Conservation (phyloP, 179 eudicot species). For the Spergularia azorica region DNA sequence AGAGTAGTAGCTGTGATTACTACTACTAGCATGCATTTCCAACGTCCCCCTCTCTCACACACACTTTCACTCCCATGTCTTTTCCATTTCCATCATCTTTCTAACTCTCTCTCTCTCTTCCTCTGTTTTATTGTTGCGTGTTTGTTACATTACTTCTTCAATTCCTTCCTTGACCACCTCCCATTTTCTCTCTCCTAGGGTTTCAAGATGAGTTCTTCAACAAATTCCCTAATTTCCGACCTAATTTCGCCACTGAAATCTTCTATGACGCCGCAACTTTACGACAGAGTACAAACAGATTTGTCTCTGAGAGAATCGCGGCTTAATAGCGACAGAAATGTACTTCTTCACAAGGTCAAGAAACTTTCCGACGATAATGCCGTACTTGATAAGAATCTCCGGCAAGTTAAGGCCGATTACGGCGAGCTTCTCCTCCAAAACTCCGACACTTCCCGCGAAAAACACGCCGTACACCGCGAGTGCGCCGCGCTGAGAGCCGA, state of each 20-base stretch:
- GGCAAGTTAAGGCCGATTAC: background rate
- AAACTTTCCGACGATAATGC: background rate
- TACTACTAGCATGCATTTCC: too few species aligned
- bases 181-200: too few species aligned
- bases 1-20: too few species aligned
- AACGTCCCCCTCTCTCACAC: too few species aligned
- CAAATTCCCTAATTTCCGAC: background rate
- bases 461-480: conserved; percentile 9
- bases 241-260: background rate
- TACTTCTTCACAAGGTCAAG: background rate
- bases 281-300: background rate
- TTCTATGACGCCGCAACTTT: background rate
- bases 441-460: background rate
- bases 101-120: too few species aligned
- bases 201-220: background rate
- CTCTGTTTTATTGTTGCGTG: too few species aligned
- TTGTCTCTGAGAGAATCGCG: background rate
- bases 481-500: background rate
- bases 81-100: too few species aligned
- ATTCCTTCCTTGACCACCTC: too few species aligned
- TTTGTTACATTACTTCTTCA: background rate
- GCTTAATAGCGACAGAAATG: background rate
- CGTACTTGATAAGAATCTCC: conserved; percentile 13
- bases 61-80: too few species aligned
- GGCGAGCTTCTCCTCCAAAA: conserved; percentile 15